Percentiles rank a stretch among this genome's conserved stretches.
phyloP scores from a whole-genome alignment of 257 asterid genomes.

The Solanum piurae region DNA sequence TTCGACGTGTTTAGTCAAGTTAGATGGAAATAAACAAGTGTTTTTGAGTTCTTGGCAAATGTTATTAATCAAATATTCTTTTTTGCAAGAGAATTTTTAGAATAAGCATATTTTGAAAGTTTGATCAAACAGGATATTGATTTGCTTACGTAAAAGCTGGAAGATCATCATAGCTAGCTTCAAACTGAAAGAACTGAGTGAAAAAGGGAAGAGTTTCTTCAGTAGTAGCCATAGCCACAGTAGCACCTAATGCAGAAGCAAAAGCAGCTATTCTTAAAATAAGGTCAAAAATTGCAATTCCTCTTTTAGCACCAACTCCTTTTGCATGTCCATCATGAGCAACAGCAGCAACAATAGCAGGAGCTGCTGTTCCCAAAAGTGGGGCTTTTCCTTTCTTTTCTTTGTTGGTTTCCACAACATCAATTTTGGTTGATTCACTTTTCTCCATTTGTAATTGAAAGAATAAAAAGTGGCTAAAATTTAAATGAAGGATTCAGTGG shows the following conservation, averaged over 20 bases:
- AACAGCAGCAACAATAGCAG: background rate
- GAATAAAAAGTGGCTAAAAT: background rate
- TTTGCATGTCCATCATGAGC: background rate
- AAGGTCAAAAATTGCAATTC: slow-evolving; percentile 57
- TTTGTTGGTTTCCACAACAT: slow-evolving; percentile 49
- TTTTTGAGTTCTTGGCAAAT: too few species aligned
- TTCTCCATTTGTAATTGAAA: slow-evolving; percentile 28
- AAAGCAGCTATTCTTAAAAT: slow-evolving; percentile 55
- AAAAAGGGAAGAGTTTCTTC: slow-evolving; percentile 83
- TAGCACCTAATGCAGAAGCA: slow-evolving; percentile 54
- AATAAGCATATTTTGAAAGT: background rate
- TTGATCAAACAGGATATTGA: background rate
- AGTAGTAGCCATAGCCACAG: slow-evolving; percentile 69
- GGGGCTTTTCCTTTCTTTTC: slow-evolving; percentile 83
- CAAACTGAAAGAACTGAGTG: slow-evolving; percentile 92
- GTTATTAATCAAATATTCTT: too few species aligned
- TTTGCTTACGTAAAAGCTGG: slow-evolving; percentile 62
- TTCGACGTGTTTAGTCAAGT: background rate
- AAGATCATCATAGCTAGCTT: slow-evolving; percentile 74
- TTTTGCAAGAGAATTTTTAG: background rate
- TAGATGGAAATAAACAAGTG: background rate
- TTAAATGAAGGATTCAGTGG: background rate
- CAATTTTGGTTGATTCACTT: slow-evolving; percentile 39
- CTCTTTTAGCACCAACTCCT: slow-evolving; percentile 24
- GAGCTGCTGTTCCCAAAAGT: slow-evolving; percentile 27